Percentiles rank a stretch among this genome's conserved stretches.
Evolutionary conservation across 2,329 filamentous ascomycete genomes (phyloP).

Genomic region (Pseudogymnoascus sp.): DNA sequence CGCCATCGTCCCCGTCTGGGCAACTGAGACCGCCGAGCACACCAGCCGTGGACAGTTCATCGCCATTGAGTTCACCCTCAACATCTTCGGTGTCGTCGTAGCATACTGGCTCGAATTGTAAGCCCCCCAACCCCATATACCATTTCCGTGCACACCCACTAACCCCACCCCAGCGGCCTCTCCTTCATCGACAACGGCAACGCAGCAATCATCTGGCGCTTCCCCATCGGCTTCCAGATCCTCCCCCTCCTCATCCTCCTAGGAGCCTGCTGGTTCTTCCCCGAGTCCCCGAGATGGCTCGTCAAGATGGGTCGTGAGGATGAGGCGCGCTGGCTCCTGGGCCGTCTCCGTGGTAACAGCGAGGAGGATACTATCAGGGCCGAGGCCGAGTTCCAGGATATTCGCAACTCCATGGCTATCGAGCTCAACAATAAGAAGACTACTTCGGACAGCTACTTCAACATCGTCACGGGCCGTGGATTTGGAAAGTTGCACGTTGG

Average conservation of each 20-base stretch:
- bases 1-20: conserved; percentile 64
- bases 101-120: conserved; percentile 38
- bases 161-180: conserved; percentile 36
- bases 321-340: conserved; percentile 60
- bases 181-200: conserved; percentile 53
- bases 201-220: conserved; percentile 57
- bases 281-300: conserved; percentile 62
- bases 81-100: conserved; percentile 50
- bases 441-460: conserved; percentile 45
- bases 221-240: conserved; percentile 65
- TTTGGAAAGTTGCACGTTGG: conserved; percentile 55
- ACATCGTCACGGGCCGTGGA: neutral
- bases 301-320: conserved; percentile 59
- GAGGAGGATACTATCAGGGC: conserved; percentile 46
- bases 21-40: conserved; percentile 61
- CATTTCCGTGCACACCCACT: conserved; percentile 8
- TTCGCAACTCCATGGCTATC: conserved; percentile 53
- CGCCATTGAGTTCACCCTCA: conserved; percentile 65
- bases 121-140: conserved; percentile 13
- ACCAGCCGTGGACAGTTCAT: conserved; percentile 62
- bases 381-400: conserved; percentile 61
- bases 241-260: conserved; percentile 54
- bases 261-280: conserved; percentile 55
- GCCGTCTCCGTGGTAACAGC: conserved; percentile 53
- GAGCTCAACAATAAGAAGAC: conserved; percentile 48